Percentiles rank a stretch among this genome's conserved stretches.
phyloP scores from a whole-genome alignment of 257 asterid genomes.

The Ballota nigra region DNA sequence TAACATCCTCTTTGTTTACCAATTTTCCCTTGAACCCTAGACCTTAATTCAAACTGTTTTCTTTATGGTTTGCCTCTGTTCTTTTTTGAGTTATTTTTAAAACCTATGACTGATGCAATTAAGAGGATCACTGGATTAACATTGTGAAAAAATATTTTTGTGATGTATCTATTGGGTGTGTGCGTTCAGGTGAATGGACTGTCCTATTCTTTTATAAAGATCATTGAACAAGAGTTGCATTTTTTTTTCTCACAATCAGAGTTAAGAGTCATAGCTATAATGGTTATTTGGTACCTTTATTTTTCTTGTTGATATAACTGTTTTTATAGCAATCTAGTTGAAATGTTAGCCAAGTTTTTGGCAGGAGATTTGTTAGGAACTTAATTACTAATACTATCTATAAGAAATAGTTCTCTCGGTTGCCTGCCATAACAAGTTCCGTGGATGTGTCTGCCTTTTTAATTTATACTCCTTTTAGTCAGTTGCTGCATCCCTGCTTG shows the following conservation, averaged over 20 bases:
- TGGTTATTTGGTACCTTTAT: background rate
- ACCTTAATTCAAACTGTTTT: background rate
- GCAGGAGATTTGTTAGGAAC: background rate
- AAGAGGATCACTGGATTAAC: no score
- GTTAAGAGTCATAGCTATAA: background rate
- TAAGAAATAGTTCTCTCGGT: slow-evolving; percentile 3
- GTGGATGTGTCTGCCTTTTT: background rate
- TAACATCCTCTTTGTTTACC: background rate
- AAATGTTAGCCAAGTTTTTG: background rate
- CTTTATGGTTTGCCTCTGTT: background rate
- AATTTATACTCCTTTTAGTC: slow-evolving; percentile 9
- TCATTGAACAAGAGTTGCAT: background rate
- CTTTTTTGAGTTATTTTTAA: no score
- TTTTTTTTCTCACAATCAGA: background rate
- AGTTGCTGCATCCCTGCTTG: slow-evolving; percentile 20
- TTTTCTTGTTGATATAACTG: background rate
- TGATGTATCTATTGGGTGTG: no score
- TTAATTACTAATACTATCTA: background rate
- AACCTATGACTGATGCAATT: no score
- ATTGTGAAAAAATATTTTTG: no score
- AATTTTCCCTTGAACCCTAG: no score
- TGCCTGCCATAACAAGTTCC: slow-evolving; percentile 2
- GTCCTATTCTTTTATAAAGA: no score
- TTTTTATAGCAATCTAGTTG: background rate
- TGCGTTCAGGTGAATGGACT: no score